These are phyloP conservation scores for Cytospora paraplurivora DNA, from an alignment of 2,329 filamentous ascomycete species.

Conservation along the genomic window DNA sequence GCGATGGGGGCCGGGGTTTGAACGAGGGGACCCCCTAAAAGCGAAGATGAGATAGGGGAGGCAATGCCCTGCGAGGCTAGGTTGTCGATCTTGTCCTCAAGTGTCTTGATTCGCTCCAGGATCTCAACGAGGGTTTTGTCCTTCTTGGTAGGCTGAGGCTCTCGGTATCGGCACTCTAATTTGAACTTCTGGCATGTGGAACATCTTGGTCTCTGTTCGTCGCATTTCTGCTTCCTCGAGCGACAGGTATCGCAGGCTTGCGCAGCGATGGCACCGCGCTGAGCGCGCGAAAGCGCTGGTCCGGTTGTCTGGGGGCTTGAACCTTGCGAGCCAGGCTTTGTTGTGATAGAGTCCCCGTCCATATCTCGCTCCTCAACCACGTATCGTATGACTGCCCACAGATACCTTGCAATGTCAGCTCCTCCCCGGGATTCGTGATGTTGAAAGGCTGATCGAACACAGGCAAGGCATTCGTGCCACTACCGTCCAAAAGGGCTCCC, in stretches of 20 bases:
- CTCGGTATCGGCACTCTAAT: slow-evolving; percentile 61
- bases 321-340: slow-evolving; percentile 7
- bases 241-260: slow-evolving; percentile 64
- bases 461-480: slow-evolving; percentile 15
- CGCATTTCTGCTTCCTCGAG: slow-evolving; percentile 64
- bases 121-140: slow-evolving; percentile 65
- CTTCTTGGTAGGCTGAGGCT: slow-evolving; percentile 64
- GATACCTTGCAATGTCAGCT: slow-evolving; percentile 9
- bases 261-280: slow-evolving; percentile 52
- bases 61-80: slow-evolving; percentile 37
- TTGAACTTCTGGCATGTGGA: slow-evolving; percentile 59
- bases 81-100: slow-evolving; percentile 59
- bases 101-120: slow-evolving; percentile 54
- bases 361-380: slow-evolving; percentile 9
- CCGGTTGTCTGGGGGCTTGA: slow-evolving; percentile 17
- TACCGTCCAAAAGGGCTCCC: not conserved
- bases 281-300: slow-evolving; percentile 39
- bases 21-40: slow-evolving; percentile 23
- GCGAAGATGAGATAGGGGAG: slow-evolving; percentile 27
- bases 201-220: slow-evolving; percentile 64
- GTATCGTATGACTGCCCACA: not conserved
- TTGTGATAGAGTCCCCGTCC: slow-evolving; percentile 8
- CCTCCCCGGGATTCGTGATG: not conserved
- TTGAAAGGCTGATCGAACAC: not conserved
- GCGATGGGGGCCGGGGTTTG: slow-evolving; percentile 19